phyloP scores from a whole-genome alignment of 2,329 filamentous ascomycete species.

The Lachnellula cervina region DNA sequence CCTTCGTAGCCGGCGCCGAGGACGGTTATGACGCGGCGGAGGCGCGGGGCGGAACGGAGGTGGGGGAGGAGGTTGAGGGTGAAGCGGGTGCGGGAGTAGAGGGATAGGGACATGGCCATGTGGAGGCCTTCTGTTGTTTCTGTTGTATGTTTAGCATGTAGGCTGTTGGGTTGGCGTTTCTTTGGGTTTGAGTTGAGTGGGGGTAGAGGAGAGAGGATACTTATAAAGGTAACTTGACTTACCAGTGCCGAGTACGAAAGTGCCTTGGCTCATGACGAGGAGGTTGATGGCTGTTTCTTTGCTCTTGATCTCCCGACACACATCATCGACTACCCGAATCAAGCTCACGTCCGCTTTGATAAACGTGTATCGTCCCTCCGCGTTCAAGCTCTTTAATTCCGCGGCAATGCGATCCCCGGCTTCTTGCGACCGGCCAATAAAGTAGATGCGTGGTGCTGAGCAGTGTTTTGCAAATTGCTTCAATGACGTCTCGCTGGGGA shows the following conservation, averaged over 20 bases:
- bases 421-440: conserved; percentile 42
- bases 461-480: conserved; percentile 39
- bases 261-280: conserved; percentile 46
- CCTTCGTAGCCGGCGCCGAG: conserved; percentile 48
- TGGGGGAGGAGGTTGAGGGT: conserved; percentile 51
- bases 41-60: conserved; percentile 38
- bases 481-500: conserved; percentile 34
- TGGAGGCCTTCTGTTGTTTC: conserved; percentile 49
- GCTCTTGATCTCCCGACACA: conserved; percentile 43
- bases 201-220: too few species aligned
- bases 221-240: not conserved
- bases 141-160: too few species aligned
- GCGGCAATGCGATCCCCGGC: conserved; percentile 34
- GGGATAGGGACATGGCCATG: conserved; percentile 41
- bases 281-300: conserved; percentile 50
- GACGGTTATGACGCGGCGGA: conserved; percentile 51
- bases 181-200: too few species aligned
- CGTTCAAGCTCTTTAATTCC: conserved; percentile 32
- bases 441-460: conserved; percentile 37
- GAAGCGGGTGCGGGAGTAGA: conserved; percentile 53
- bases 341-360: conserved; percentile 40
- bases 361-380: conserved; percentile 39
- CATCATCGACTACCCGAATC: conserved; percentile 41
- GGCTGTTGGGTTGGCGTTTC: not conserved
- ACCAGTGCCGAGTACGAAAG: conserved; percentile 30